Base-by-base conservation (phyloP, 805 yeast species). In the Peterozyma xylosa region DNA sequence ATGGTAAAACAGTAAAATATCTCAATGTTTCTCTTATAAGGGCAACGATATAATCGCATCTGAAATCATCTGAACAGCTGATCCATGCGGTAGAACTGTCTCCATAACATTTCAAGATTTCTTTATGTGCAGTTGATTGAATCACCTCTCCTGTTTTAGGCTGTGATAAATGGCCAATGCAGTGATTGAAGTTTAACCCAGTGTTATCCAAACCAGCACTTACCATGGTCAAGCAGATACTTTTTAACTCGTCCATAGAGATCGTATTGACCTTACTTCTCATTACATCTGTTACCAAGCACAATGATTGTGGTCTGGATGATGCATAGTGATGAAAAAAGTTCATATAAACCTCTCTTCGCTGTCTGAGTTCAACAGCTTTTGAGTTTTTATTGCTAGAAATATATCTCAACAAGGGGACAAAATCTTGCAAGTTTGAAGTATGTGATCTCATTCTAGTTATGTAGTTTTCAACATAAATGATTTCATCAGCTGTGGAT, bases 171-270 rank as follows among this genome's bases (percentile, higher is more conserved):
- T 79, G 83, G 1, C 84, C 84, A 50, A 82, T 54, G 9, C 81
- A 67, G 48, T 82, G 78, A 48, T 74, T 73, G 41, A 83, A 64
- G 39, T 77, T 82, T 30, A 82, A 65, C 0, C 88, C 81, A 0
- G 82, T 74, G 49, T 85, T 84, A 55, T 84, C 91, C 18, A 84
- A 62, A 0, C 93, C 93, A 9, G 90, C 93, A 51, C 88, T 80
- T 0, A 84, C 81, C 82, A 83, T 77, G 0, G 90, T 80, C 35
- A 84, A 63, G 54, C 90, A 83, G 5, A 81, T 69, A 38, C 86
- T 76, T 38, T 67, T 66, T 40, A 78, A 55, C 52, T 82, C 86
- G 9, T 59, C 58, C 2, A 49, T 53, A 9, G 61, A 59, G 11
- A 70, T 47, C 21, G 51, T 50, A 27, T 45, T 55, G 3, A 37